Percentiles rank a stretch among this genome's conserved stretches.
phyloP scores from a whole-genome alignment of 805 yeast species.

The Ogataea siamensis region DNA sequence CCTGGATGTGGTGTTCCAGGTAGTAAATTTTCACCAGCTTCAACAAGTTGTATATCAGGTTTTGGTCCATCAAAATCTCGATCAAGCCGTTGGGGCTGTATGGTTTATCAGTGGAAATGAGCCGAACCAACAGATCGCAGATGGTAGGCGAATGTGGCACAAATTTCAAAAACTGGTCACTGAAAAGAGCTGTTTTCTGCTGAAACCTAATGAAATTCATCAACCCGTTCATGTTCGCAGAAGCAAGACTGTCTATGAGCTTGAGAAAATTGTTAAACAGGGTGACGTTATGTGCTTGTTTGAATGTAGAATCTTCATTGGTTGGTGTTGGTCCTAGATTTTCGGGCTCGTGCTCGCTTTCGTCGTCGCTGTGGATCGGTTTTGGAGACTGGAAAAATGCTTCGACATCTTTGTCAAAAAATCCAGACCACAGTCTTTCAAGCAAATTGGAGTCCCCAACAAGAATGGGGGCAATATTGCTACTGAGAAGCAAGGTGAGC shows the following conservation, averaged over 20 bases:
- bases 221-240: slow-evolving; percentile 77
- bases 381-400: slow-evolving; percentile 16
- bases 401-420: slow-evolving; percentile 27
- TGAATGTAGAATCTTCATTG: no score
- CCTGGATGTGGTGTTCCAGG: slow-evolving; percentile 35
- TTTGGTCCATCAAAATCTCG: slow-evolving; percentile 67
- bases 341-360: slow-evolving; percentile 7
- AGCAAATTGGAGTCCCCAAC: slow-evolving; percentile 22
- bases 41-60: slow-evolving; percentile 63
- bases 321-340: no score
- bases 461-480: slow-evolving; percentile 24
- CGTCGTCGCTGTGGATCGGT: slow-evolving; percentile 18
- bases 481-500: slow-evolving; percentile 26
- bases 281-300: slow-evolving; percentile 29
- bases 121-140: slow-evolving; percentile 83
- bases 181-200: slow-evolving; percentile 43
- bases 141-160: slow-evolving; percentile 79
- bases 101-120: slow-evolving; percentile 88
- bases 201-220: slow-evolving; percentile 60
- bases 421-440: slow-evolving; percentile 34
- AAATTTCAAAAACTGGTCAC: slow-evolving; percentile 72
- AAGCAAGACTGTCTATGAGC: slow-evolving; percentile 79
- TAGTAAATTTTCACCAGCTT: slow-evolving; percentile 52
- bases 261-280: slow-evolving; percentile 59
- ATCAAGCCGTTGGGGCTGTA: slow-evolving; percentile 85